phyloP scores from a whole-genome alignment of 2,329 filamentous ascomycete species.

The Sporothrix mexicana region DNA sequence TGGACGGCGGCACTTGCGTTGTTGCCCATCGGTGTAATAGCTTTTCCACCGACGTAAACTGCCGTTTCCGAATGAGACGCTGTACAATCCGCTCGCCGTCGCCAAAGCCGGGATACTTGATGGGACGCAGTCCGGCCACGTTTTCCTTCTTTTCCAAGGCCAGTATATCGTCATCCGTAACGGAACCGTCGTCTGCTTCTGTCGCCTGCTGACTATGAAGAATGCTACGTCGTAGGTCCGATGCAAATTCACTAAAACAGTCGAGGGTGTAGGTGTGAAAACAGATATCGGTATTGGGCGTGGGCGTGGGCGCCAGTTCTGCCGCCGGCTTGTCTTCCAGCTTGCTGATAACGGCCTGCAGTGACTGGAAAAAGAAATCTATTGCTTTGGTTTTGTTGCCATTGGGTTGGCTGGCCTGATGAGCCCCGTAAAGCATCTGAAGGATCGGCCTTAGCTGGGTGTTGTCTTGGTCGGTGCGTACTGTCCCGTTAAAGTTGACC shows the following conservation, averaged over 20 bases:
- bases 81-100: not conserved
- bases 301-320: not conserved
- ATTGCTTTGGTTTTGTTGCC: not conserved
- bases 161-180: not conserved
- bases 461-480: constrained; percentile 29
- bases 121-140: not conserved
- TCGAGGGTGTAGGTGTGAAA: not conserved
- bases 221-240: not conserved
- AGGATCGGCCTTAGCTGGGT: constrained; percentile 3
- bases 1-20: not conserved
- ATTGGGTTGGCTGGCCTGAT: not conserved
- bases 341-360: not conserved
- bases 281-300: not conserved
- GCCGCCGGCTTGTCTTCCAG: not conserved
- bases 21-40: not conserved
- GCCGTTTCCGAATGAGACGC: not conserved
- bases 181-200: not conserved
- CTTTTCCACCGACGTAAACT: not conserved
- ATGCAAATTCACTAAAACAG: not conserved
- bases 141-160: not conserved
- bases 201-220: too few relatives aligned
- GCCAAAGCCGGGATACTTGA: not conserved
- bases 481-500: not conserved
- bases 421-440: not conserved
- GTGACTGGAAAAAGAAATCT: not conserved